Evolutionary conservation across 2,329 filamentous ascomycete genomes (phyloP).

Genomic region (Aspergillus nomiae): DNA sequence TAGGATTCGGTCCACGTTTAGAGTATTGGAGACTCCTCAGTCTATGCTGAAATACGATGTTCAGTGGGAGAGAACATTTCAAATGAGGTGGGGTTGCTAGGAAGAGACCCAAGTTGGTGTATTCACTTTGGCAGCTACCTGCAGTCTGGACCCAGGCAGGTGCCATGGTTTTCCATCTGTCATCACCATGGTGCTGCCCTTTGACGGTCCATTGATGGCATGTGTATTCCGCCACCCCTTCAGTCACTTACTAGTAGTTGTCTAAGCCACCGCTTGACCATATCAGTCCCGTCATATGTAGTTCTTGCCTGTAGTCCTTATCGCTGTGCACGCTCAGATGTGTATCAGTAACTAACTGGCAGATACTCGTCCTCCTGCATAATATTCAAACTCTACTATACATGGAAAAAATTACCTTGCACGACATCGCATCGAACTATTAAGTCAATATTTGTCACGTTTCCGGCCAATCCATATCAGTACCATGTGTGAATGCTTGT

Average conservation of each 20-base stretch:
- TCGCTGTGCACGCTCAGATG: neutral
- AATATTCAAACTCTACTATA: neutral
- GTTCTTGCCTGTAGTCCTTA: neutral
- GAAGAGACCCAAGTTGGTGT: neutral
- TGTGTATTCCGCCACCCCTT: neutral
- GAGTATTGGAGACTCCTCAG: too few relatives aligned
- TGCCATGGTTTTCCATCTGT: neutral
- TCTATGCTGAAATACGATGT: neutral
- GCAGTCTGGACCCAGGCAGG: neutral
- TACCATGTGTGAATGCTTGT: constrained; percentile 24
- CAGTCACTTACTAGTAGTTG: neutral
- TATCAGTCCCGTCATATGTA: neutral
- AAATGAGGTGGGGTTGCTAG: neutral
- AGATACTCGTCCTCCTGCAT: neutral
- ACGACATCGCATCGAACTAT: neutral
- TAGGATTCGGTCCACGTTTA: neutral
- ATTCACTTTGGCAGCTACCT: neutral
- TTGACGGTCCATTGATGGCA: neutral
- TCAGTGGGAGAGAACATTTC: too few relatives aligned
- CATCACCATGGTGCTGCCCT: neutral
- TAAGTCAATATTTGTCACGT: neutral
- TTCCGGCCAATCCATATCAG: neutral
- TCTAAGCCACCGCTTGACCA: neutral
- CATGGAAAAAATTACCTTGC: neutral
- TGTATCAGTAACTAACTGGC: too few relatives aligned